Evolutionary conservation across 1,284 basidiomycete species (phyloP), one percentile per base, ranked within the genome.

Genomic region (Boletus holoroseus): DNA sequence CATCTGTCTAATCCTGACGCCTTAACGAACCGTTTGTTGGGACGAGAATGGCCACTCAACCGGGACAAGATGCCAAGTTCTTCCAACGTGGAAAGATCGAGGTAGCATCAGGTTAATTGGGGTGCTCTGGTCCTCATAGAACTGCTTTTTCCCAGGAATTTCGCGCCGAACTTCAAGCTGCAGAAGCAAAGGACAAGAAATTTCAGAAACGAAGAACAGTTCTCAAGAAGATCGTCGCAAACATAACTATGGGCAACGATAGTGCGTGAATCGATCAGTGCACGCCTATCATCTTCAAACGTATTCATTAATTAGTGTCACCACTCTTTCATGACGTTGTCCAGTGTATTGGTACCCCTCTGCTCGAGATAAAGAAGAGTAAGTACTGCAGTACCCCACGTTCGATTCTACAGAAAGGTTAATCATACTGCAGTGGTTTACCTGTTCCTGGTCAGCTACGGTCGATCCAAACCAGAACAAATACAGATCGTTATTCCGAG

Each of bases 341-440:
- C 12, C 86, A 90, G 62, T 94, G 90, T 64, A 76, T 96, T 53
- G 86, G 87, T 37, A 91, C 90, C 7, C 90, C 91, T 31, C 73
- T 94, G 7, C 77, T 99, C 34, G 96, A 99, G 71, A 95, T 99
- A 69, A 99, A 99, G 79, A 99, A 99, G 79, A 98, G 95, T 94
- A 63, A 68, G 83, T 68, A 26, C 39, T 22, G 41, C 32, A 31
- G 3, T 26, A 5, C 7, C 38, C 30, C 20, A 44, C 31, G 7
- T 34, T 39, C 30, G 39, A 36, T 44, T 36, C 22, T 38, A 36
- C 38, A 47, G 11, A 46, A 47, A 36, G 16, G n/a, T 46, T 49
- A 32, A 49, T 46, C 24, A 18, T 48, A 45, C 55, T 52, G 58
- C 38, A 95, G 92, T 92, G 89, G 89, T 93, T 40, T 94, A 94